Evolutionary conservation across 2,329 filamentous ascomycete species (phyloP).

Genomic region (Aphanocladium album): DNA sequence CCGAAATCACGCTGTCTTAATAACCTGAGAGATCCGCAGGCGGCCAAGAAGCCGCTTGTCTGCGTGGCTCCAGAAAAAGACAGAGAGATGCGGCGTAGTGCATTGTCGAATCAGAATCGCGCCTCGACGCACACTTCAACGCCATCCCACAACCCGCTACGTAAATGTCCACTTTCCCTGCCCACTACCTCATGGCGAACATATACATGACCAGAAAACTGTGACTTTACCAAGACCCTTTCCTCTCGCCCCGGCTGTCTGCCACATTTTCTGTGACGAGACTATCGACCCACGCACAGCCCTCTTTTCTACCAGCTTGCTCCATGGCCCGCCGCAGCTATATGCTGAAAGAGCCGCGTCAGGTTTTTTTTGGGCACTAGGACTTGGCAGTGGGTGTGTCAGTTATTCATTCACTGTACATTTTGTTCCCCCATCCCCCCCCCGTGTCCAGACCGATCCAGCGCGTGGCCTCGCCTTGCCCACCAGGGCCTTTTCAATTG

Average conservation of each 20-base stretch:
- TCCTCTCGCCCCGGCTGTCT: neutral
- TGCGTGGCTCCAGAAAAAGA: too few relatives aligned
- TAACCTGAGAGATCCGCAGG: neutral
- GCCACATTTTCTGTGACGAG: constrained; percentile 6
- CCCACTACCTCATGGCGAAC: neutral
- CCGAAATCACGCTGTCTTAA: neutral
- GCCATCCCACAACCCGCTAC: neutral
- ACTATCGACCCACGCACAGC: neutral
- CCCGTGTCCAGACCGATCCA: neutral
- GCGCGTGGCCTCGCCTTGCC: neutral
- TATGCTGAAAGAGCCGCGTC: neutral
- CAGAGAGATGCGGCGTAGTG: neutral
- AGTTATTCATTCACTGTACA: neutral
- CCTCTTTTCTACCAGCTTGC: neutral
- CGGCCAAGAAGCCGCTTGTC: neutral
- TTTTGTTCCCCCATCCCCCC: neutral
- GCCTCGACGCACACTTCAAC: constrained; percentile 1
- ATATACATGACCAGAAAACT: neutral
- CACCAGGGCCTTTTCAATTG: neutral
- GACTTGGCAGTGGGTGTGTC: neutral
- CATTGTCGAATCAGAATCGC: constrained; percentile 5
- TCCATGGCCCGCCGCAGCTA: neutral
- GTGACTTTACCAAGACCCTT: neutral
- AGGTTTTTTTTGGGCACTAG: neutral
- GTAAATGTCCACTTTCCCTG: neutral